Base-by-base conservation (phyloP, 2,329 filamentous ascomycete species). In the Dichotomopilus funicola region DNA sequence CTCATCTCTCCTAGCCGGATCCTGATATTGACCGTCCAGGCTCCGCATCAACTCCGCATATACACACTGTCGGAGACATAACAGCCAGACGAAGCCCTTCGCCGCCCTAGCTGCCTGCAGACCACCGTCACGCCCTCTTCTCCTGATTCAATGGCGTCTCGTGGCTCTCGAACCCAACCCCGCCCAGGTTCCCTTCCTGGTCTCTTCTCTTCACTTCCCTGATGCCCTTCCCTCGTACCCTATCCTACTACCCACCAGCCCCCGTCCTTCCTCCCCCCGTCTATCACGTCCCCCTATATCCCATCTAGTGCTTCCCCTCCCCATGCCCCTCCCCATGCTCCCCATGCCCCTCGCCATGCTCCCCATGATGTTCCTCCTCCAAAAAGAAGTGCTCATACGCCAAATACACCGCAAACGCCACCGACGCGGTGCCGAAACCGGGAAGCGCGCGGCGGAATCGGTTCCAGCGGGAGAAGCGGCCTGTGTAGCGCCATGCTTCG, bases 401-500 rank as follows among this genome's bases (percentile, higher is more conserved):
- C 72, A 91, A 90, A 77, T 99, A 99, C 61, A 78, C 86, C 49
- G 87, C 84, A 72, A 99, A 99, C 46, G 92, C 91, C 58, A 94
- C 91, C 5, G 88, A 88, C 36, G 91, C 94, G 65, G 92, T 95
- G 62, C 94, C 94, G 66, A 99, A 80, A 59, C 94, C 94, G 40
- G 94, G 94, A 70, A 99, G 90, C 61, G 84, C 78, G 67, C 81
- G 78, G 76, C 86, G 91, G 78, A 96, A 94, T 65, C 94, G 87
- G 76, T 96, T 95, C 76, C 79, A 88, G 66, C 92, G 83, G 63
- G 86, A 87, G 78, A 96, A 97, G 53, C 83, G 86, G 61, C 92
- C 94, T 38, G 81, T 85, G 78, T 96, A 96, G 73, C 94, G 83
- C 94, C 94, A 99, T 69, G 88, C 82, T 78, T 99, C 94, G 69